Evolutionary conservation across 2,329 filamentous ascomycete species (phyloP), one percentile per base, ranked within the genome.

Genomic region (Nemania serpens): DNA sequence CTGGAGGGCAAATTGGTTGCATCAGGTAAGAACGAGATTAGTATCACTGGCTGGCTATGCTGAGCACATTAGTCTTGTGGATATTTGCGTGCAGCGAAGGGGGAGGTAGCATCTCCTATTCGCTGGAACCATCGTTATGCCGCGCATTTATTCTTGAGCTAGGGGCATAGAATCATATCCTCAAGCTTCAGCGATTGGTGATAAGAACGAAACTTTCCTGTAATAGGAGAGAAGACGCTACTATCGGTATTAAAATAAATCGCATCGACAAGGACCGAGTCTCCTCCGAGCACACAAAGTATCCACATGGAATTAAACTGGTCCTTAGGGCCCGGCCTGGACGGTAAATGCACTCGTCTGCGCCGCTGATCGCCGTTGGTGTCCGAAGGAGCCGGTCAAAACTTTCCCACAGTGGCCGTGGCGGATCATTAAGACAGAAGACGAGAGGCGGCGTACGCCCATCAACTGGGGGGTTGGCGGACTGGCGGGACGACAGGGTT

Each of bases 41-140:
- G 33, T 55, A 43, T 48, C 56, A 59, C 49, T 61, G 65, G 36
- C 54, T 62, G 59, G 20, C 47, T 34, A 25, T 25, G 37, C 42
- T 43, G 50, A 34, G 63, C 68, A 69, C 63, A 65, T 67, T 69
- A 52, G 66, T 57, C 56, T 58, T 66, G 63, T 62, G 66, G 63
- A 66, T 67, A 58, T 63, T 55, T 64, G 66, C 63, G 58, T 71
- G 69, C 66, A 69, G 56, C 55, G 64, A 64, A 62, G 65, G 62
- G 46, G 61, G 11, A 61, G 59, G 58, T 39, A 62, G 55, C 58
- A 63, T 53, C 52, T 58, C 62, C 61, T 60, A 65, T 59, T 63
- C 46, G 63, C 49, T 42, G 42, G 12, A 50, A 34, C 7, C 41
- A 11, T 48, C 43, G 45, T 11, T 45, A 43, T 46, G 52, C 59